Evolutionary conservation across 2,329 filamentous ascomycete genomes (phyloP).

Genomic region (Arthrocladium fulminans): DNA sequence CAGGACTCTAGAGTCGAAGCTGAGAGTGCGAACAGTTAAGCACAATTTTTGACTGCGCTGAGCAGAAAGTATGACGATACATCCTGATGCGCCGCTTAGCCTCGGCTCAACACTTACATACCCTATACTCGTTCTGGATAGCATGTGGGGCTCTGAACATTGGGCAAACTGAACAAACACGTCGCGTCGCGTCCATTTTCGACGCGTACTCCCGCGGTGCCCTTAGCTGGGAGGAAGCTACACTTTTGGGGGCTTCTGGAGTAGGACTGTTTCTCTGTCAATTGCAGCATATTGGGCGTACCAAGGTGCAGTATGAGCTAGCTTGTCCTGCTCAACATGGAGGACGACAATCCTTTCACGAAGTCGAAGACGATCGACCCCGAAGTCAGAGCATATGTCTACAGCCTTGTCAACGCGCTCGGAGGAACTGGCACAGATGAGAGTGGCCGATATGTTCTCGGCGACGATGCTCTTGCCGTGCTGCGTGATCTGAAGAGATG

Average conservation of each 20-base stretch:
- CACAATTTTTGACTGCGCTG: no score
- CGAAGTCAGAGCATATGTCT: constrained; percentile 86
- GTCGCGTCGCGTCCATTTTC: constrained; percentile 16
- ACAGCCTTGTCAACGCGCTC: constrained; percentile 89
- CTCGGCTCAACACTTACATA: constrained; percentile 18
- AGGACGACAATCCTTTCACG: constrained; percentile 35
- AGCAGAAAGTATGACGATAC: not conserved
- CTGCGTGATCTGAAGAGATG: constrained; percentile 90
- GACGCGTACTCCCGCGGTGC: not conserved
- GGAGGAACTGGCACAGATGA: constrained; percentile 73
- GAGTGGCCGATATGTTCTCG: constrained; percentile 74
- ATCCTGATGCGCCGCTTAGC: constrained; percentile 23
- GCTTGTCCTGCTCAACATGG: constrained; percentile 29
- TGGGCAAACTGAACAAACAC: constrained; percentile 1
- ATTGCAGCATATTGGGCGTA: no score
- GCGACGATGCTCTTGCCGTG: constrained; percentile 86
- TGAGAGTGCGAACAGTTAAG: no score
- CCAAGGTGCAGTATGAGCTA: not conserved
- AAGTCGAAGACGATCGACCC: constrained; percentile 63
- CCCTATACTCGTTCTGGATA: not conserved
- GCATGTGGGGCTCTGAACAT: not conserved
- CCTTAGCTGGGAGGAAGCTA: not conserved
- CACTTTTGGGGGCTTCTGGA: constrained; percentile 13
- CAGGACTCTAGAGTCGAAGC: no score
- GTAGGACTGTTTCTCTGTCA: not conserved